Conservation (phyloP, 352 stramenopile genomes). For the Globisporangium emineosum region DNA sequence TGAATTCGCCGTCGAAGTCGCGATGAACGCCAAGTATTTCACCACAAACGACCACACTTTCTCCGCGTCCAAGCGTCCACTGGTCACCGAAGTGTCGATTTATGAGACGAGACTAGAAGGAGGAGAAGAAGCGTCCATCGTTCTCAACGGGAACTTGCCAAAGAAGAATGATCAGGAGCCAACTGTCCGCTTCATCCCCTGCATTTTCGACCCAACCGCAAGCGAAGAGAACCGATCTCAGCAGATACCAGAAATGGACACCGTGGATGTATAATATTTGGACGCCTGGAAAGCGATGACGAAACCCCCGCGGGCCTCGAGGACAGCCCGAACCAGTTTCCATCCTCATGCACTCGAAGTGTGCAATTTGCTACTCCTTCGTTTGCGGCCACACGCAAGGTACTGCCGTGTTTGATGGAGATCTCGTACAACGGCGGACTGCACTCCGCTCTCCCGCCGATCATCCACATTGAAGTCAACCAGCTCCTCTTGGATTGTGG, state of each 20-base stretch:
- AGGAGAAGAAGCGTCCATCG: slow-evolving; percentile 34
- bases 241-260: background rate
- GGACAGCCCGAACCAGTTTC: background rate
- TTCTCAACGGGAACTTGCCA: slow-evolving; percentile 38
- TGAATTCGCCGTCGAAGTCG: slow-evolving; percentile 66
- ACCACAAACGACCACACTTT: slow-evolving; percentile 56
- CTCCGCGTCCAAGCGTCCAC: slow-evolving; percentile 46
- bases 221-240: background rate
- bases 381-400: slow-evolving; percentile 18
- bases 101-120: slow-evolving; percentile 34
- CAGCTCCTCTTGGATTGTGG: slow-evolving; percentile 24
- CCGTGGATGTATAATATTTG: slow-evolving; percentile 1
- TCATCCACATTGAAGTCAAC: slow-evolving; percentile 36
- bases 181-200: slow-evolving; percentile 40
- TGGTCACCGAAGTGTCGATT: slow-evolving; percentile 36
- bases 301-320: background rate
- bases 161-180: slow-evolving; percentile 23
- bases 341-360: background rate
- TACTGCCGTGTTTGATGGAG: slow-evolving; percentile 37
- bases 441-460: slow-evolving; percentile 34
- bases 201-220: slow-evolving; percentile 10
- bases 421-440: slow-evolving; percentile 56
- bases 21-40: slow-evolving; percentile 81
- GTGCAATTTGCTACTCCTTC: slow-evolving; percentile 28
- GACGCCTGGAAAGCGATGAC: background rate